These are phyloP conservation scores for Boletus vinaceobasis DNA, from an alignment of 768 basidiomycete genomes.

Conservation along the genomic window DNA sequence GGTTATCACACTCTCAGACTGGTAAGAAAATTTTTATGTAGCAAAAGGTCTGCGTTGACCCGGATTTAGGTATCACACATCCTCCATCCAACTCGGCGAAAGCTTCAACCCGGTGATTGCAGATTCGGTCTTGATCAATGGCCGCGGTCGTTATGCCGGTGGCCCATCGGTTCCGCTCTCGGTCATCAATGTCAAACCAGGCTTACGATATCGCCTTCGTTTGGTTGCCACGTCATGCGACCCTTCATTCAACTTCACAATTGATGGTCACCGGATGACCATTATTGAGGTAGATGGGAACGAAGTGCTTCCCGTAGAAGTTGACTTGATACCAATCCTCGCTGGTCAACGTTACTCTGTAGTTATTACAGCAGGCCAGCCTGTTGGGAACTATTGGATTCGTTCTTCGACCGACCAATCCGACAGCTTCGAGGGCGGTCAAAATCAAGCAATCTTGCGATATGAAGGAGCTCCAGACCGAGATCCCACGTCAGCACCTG, in stretches of 20 bases:
- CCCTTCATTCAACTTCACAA: conserved; percentile 39
- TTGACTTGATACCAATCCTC: conserved; percentile 34
- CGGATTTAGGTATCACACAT: conserved; percentile 36
- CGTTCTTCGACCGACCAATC: conserved; percentile 36
- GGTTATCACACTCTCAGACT: too few species aligned
- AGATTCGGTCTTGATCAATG: conserved; percentile 51
- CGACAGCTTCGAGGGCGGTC: conserved; percentile 31
- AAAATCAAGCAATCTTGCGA: conserved; percentile 51
- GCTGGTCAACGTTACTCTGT: conserved; percentile 45
- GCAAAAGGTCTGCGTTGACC: conserved; percentile 4
- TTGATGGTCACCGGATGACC: conserved; percentile 47
- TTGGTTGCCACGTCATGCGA: conserved; percentile 49
- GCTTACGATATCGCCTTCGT: conserved; percentile 52
- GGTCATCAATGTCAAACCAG: conserved; percentile 40
- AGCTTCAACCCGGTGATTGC: conserved; percentile 13
- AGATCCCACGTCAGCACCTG: conserved; percentile 41
- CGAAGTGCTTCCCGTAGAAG: conserved; percentile 40
- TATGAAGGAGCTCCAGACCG: conserved; percentile 42
- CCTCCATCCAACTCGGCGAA: conserved; percentile 15
- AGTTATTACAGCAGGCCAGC: conserved; percentile 44
- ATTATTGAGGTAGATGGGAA: conserved; percentile 53
- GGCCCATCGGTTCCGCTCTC: conserved; percentile 41
- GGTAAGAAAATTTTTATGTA: conserved; percentile 24
- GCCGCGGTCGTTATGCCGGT: conserved; percentile 42
- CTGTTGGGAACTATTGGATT: conserved; percentile 55